Conservation (phyloP, 129 eudicot species). For the Calendula officinalis region DNA sequence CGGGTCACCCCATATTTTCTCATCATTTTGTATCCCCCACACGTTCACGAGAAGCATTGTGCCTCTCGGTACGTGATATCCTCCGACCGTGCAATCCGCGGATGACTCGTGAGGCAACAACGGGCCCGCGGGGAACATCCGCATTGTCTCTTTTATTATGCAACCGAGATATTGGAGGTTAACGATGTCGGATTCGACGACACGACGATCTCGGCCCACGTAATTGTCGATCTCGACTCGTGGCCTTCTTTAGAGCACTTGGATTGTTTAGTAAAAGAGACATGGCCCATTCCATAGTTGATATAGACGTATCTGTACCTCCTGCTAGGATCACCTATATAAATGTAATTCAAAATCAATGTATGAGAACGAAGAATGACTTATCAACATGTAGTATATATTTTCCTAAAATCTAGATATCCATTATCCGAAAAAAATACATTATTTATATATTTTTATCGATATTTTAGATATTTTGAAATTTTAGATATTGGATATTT, state of each 20-base stretch:
- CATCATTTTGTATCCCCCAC: slow-evolving; percentile 55
- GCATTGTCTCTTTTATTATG: slow-evolving; percentile 50
- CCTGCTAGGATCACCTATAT: slow-evolving; percentile 29
- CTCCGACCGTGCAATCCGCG: slow-evolving; percentile 34
- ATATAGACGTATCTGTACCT: slow-evolving; percentile 38
- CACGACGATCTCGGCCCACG: slow-evolving; percentile 28
- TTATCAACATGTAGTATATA: too few species aligned
- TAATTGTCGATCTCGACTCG: slow-evolving; percentile 40
- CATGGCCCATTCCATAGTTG: slow-evolving; percentile 56
- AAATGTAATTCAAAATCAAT: neutral
- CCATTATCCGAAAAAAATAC: too few species aligned
- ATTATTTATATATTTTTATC: too few species aligned
- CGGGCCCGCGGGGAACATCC: slow-evolving; percentile 51
- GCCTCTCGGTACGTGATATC: slow-evolving; percentile 33
- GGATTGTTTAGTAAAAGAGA: slow-evolving; percentile 46
- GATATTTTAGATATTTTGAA: too few species aligned
- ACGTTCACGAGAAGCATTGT: slow-evolving; percentile 46
- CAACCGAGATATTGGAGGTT: slow-evolving; percentile 51
- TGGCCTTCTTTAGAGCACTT: slow-evolving; percentile 35
- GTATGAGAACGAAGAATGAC: too few species aligned
- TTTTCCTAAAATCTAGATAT: too few species aligned
- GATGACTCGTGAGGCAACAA: slow-evolving; percentile 54
- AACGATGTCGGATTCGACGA: slow-evolving; percentile 42
- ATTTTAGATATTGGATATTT: too few species aligned
- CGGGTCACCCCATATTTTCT: slow-evolving; percentile 40